These are phyloP conservation scores for Amoebophrya sp. DNA, from an alignment of 169 alveolate species.

Conservation along the genomic window DNA sequence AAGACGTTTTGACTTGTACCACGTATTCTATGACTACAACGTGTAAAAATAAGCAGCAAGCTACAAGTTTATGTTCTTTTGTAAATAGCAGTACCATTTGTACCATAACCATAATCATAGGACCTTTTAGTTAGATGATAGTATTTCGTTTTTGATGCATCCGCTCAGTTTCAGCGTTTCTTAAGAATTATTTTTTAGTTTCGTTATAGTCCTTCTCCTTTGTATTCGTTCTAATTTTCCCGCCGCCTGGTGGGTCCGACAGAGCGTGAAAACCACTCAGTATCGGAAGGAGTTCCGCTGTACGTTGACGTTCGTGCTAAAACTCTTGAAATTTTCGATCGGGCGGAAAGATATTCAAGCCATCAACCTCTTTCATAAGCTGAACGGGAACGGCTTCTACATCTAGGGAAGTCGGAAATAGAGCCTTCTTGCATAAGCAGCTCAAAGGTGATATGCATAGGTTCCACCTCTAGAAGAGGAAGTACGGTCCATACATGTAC, in stretches of 20 bases:
- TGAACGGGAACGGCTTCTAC: constrained; percentile 17
- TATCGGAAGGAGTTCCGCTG: neutral
- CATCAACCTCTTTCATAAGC: neutral
- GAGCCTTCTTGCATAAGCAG: neutral
- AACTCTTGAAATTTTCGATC: neutral
- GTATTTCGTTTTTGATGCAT: too few species aligned
- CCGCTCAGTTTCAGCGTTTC: too few species aligned
- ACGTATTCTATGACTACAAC: too few species aligned
- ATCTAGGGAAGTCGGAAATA: neutral
- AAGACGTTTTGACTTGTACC: too few species aligned
- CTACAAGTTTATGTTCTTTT: too few species aligned
- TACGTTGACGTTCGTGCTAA: neutral
- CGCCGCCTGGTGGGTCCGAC: constrained; percentile 17
- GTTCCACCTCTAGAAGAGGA: neutral
- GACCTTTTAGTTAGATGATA: too few species aligned
- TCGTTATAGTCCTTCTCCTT: neutral
- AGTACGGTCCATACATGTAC: neutral
- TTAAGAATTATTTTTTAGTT: too few species aligned
- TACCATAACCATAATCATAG: too few species aligned
- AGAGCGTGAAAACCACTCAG: neutral
- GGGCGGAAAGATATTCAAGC: neutral
- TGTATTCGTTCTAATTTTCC: too few species aligned
- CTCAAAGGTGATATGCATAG: neutral
- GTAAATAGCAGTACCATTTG: too few species aligned
- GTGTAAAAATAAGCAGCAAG: too few species aligned